Base-by-base conservation (phyloP, 345 rosid species). In the Cochlearia excelsa region DNA sequence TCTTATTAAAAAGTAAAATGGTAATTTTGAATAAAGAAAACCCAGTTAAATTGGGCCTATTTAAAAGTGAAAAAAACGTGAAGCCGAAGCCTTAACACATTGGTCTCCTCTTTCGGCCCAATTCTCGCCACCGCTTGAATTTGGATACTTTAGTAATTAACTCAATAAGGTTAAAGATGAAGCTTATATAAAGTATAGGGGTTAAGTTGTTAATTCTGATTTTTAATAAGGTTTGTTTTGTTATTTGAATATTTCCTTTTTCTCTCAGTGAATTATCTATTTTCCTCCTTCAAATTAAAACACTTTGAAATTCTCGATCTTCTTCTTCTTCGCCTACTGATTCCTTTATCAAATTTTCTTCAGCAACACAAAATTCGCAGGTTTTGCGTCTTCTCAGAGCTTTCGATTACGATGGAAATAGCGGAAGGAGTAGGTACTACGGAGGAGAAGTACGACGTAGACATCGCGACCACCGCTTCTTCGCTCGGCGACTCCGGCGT, bases 401-500 rank as follows among this genome's bases (percentile, higher is more conserved):
- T 53, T 54, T 40, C 26, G 52, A 60, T 51, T 2, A 42, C 30
- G 48, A 68, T 47, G 63, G 66, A 65, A 38, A 59, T 34, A 48
- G 64, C 46, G 69, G 81, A 76, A 72, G 85, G 64, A 57, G 77
- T 63, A 76, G 82, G 73, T 51, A 74, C 63, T 57, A 61, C 65
- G 0, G 72, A 65, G 58, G 76, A 70, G 59, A 69, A 63, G 67
- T 81, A 74, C 62, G 69, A 69, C 34, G 48, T 71, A 3, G 85
- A 80, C 63, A 66, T 83, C 46, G 76, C 77, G 34, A 70, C 86
- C 30, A 71, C 44, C 46, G 67, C 82, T 2, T 81, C 74, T 33
- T 80, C 74, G 41, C 55, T 87, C 8, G 78, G 75, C 56, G 65
- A 61, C 75, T 78, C 90, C 33, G 60, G 69, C 30, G 56, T 80